Base-by-base conservation (phyloP, 2,329 filamentous ascomycete species). In the Pseudodiploospora longispora region DNA sequence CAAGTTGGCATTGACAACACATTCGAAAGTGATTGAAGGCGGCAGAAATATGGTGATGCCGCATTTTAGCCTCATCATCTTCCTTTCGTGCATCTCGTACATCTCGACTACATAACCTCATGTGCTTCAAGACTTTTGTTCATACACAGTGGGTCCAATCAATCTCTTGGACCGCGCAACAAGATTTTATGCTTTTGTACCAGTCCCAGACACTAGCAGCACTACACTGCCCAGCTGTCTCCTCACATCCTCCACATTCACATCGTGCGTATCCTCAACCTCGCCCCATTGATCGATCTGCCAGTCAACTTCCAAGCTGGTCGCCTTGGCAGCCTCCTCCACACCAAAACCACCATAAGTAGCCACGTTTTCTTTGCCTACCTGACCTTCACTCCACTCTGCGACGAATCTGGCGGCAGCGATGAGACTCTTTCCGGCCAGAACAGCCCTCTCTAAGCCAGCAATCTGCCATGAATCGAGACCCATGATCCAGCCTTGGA, bases 181-280 rank as follows among this genome's bases (percentile, higher is more conserved):
- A 19, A 19, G 19, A 19, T 19, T 19, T 27, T 19, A 37, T 44
- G 45, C 50, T 58, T 60, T 35, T 19, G 19, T 19, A 19, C 66
- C 63, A 6, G 64, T 70, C 1, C 85, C 85, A 44, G 79, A 82
- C 7, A 96, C 85, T 40, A 97, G 68, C 57, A 97, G 61, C 10
- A 95, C 75, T 8, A 88, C 86, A 61, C 88, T 94, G 10, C 91
- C 93, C 47, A 97, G 68, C 68, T 97, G 93, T 57, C 91, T 76
- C 59, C 80, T 78, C 52, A 97, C 55, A 64, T 98, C 93, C 65
- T 95, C 91, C 64, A 83, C 86, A 57, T 95, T 85, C 1, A 98
- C 93, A 70, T 98, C 93, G 66, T 98, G 93, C 29, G 90, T 95
- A 65, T 98, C 90, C 63, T 98, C 93, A 1, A 98, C 93, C 71